These are phyloP conservation scores for Petrea volubilis DNA, from an alignment of 257 asterid species.

Conservation along the genomic window DNA sequence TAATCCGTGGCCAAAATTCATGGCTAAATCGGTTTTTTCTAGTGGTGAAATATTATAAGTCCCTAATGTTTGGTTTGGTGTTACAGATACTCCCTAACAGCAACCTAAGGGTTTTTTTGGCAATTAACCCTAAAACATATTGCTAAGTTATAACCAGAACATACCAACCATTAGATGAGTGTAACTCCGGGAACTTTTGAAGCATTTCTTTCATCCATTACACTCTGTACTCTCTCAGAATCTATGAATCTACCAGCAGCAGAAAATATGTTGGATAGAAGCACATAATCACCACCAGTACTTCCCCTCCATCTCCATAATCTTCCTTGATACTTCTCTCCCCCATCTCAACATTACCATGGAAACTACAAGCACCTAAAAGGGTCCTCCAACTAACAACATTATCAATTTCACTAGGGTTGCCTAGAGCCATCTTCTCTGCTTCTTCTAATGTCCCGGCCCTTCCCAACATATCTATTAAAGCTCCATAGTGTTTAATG, in stretches of 20 bases:
- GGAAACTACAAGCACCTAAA: slow-evolving; percentile 73
- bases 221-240: slow-evolving; percentile 60
- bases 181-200: slow-evolving; percentile 54
- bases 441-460: slow-evolving; percentile 86
- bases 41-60: too few species aligned
- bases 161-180: slow-evolving; percentile 34
- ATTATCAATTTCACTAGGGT: slow-evolving; percentile 44
- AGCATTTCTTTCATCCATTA: slow-evolving; percentile 54
- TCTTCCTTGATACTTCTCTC: slow-evolving; percentile 53
- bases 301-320: slow-evolving; percentile 57
- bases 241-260: slow-evolving; percentile 60
- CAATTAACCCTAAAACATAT: too few species aligned
- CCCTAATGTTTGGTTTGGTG: too few species aligned
- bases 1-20: too few species aligned
- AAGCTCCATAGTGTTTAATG: slow-evolving; percentile 63
- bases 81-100: too few species aligned
- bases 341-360: slow-evolving; percentile 67
- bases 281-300: slow-evolving; percentile 82
- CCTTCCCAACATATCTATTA: slow-evolving; percentile 79
- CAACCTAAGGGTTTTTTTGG: too few species aligned
- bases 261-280: slow-evolving; percentile 65
- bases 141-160: too few species aligned
- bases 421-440: slow-evolving; percentile 52
- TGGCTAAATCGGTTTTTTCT: too few species aligned
- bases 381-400: slow-evolving; percentile 77